phyloP scores from a whole-genome alignment of 2,329 filamentous ascomycete species.

The Trichoderma koningii region DNA sequence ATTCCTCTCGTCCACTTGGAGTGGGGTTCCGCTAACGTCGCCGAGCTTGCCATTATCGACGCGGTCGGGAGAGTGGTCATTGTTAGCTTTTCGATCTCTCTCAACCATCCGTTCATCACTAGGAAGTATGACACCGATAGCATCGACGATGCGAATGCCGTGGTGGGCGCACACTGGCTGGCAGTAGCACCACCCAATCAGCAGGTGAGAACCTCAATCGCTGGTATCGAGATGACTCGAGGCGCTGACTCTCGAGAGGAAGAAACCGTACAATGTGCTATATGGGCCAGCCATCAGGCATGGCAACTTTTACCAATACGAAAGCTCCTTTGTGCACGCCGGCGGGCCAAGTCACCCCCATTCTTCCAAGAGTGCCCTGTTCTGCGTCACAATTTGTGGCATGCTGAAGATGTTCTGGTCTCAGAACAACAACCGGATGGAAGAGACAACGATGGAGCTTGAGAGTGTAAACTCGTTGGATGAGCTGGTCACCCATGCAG shows the following conservation, averaged over 20 bases:
- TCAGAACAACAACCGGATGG: constrained; percentile 70
- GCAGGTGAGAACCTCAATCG: constrained; percentile 36
- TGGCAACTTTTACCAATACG: constrained; percentile 67
- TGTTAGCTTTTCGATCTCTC: constrained; percentile 66
- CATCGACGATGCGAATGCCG: constrained; percentile 71
- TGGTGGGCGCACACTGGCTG: constrained; percentile 89
- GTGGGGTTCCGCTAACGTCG: constrained; percentile 72
- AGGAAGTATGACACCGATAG: constrained; percentile 67
- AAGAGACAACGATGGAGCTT: constrained; percentile 72
- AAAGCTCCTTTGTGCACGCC: constrained; percentile 64
- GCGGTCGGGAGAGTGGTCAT: constrained; percentile 75
- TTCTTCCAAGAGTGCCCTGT: constrained; percentile 68
- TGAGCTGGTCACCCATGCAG: constrained; percentile 77
- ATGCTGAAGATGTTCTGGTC: constrained; percentile 75
- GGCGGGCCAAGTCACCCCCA: constrained; percentile 74
- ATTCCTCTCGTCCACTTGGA: constrained; percentile 75
- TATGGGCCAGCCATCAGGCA: constrained; percentile 66
- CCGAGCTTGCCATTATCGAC: constrained; percentile 83
- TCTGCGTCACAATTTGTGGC: constrained; percentile 76
- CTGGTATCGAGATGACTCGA: background rate
- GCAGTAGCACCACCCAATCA: constrained; percentile 54
- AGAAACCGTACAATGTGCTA: constrained; percentile 50
- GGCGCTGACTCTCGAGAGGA: constrained; percentile 17
- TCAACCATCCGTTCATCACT: constrained; percentile 70
- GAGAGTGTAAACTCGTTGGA: constrained; percentile 72